A percentile compares a stretch with the other conserved stretches of the same genome.
These are phyloP conservation scores for Yamadazyma tumulicola DNA, from an alignment of 805 yeast genomes.

Conservation along the genomic window DNA sequence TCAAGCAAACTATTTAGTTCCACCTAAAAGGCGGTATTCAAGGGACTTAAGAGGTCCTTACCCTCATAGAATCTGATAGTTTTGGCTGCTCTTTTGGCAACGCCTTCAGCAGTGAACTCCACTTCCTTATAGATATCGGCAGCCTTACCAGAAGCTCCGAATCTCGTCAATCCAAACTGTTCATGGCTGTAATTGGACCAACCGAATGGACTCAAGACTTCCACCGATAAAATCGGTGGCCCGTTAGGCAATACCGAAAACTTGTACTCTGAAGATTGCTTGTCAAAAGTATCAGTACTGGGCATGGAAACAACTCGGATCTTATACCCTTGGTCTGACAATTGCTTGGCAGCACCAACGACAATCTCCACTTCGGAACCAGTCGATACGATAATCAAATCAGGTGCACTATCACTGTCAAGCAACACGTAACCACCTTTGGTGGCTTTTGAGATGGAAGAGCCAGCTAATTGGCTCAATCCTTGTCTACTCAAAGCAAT, in stretches of 20 bases:
- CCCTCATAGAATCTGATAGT: slow-evolving; percentile 66
- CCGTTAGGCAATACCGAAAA: slow-evolving; percentile 91
- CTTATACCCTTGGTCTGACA: slow-evolving; percentile 62
- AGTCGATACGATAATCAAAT: slow-evolving; percentile 77
- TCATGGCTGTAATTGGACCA: slow-evolving; percentile 96
- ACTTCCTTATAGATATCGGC: slow-evolving; percentile 76
- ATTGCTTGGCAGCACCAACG: slow-evolving; percentile 76
- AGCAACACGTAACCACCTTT: slow-evolving; percentile 90
- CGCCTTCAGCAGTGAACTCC: slow-evolving; percentile 90
- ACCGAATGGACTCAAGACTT: slow-evolving; percentile 86
- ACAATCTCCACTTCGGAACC: slow-evolving; percentile 91
- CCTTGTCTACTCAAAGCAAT: slow-evolving; percentile 82
- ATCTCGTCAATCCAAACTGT: slow-evolving; percentile 92
- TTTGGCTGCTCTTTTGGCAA: slow-evolving; percentile 80
- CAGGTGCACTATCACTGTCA: slow-evolving; percentile 48
- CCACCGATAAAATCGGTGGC: slow-evolving; percentile 88
- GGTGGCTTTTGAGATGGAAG: slow-evolving; percentile 82
- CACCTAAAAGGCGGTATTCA: slow-evolving; percentile 77
- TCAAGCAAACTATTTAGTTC: slow-evolving; percentile 11
- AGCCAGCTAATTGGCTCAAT: slow-evolving; percentile 90
- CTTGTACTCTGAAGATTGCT: slow-evolving; percentile 75
- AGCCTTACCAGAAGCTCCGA: slow-evolving; percentile 95
- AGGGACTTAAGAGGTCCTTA: slow-evolving; percentile 67
- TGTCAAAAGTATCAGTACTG: slow-evolving; percentile 85
- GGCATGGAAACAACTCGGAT: slow-evolving; percentile 89